Base-by-base conservation (phyloP, 768 basidiomycete genomes). In the Hericium alpestre region DNA sequence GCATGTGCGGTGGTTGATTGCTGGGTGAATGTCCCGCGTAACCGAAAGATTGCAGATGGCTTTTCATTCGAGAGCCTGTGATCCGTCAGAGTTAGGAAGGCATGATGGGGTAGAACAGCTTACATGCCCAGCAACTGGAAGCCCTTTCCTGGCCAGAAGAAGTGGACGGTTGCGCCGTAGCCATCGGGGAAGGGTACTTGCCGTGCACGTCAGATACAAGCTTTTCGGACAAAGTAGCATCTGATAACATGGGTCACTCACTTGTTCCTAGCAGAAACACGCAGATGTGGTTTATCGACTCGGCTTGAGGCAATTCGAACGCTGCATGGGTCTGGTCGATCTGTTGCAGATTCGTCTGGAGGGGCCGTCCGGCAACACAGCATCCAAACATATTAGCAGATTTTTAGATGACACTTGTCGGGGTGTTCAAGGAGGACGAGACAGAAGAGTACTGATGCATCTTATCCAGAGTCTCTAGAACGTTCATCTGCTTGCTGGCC, bases 111-210 rank as follows among this genome's bases (percentile, higher is more conserved):
- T 15, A 54, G 53, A 40, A 43, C 7, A 16, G 72, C 87, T 65
- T 63, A 89, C 91, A 89, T 87, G 65, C 91, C 91, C 9, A 94
- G 73, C 25, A 93, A 68, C 67, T 90, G 90, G 61, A 90, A 92
- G 2, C 90, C 91, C 67, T 82, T 89, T 11, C 87, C 89, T 0
- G 90, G 90, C 87, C 84, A 89, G 67, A 81, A 82, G 66, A 93
- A 86, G 65, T 93, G 89, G 9, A 93, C 90, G 0, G 89, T 83
- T 12, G 87, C 87, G 16, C 84, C 90, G 65, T 83, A 91, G 38
- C 90, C 88, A 22, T 87, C 83, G 4, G 90, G 90, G 63, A 93
- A 92, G 1, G 86, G 81, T 0, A 89, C 88, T 82, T 41, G 5
- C 52, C 39, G 12, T 47, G 20, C 56, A 56, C 6, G 15, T 57